Evolutionary conservation across 768 basidiomycete genomes (phyloP), one percentile per base, ranked within the genome.

Genomic region (Coprinopsis marcescibilis): DNA sequence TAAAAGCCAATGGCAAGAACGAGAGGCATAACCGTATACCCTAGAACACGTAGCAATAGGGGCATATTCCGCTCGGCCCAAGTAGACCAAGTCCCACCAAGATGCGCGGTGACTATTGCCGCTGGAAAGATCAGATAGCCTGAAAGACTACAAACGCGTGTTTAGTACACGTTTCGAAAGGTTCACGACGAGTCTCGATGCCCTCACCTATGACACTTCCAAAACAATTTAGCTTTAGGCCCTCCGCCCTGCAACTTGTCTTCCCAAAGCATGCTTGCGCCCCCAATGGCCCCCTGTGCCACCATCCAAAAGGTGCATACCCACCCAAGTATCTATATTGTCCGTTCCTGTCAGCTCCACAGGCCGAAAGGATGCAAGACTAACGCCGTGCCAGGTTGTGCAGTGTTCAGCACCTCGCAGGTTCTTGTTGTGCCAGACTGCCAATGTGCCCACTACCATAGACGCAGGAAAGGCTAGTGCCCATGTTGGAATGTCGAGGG

Each of bases 201-300:
- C n/a, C n/a, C n/a, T n/a, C n/a, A 81, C 83, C 89, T 68, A 56
- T 93, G 89, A 53, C 88, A 91, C 60, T 90, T 92, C 84, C 89
- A 92, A 17, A 90, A 49, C 1, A 67, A 60, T 60, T 87, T 91
- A 11, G 88, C 86, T 59, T 77, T 82, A 35, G 69, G 61, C 12
- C 77, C 80, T 1, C 88, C 86, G 3, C 89, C 87, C 57, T 89
- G 85, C 0, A 71, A 68, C 13, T 70, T 71, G 10, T 88, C 89
- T 5, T 66, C 72, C 50, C 73, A 81, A 87, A 87, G 89, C 13
- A 89, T 85, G 42, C 83, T 86, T n/a, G 76, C 80, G 2, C 71
- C 85, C 3, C 89, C 89, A 0, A 89, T 13, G 8, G 70, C 46
- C 4, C 76, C 64, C 56, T 91, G 88, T 25, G 73, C 46, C 12